These are phyloP conservation scores for Lycium barbarum DNA, from an alignment of 257 asterid genomes.

Conservation along the genomic window DNA sequence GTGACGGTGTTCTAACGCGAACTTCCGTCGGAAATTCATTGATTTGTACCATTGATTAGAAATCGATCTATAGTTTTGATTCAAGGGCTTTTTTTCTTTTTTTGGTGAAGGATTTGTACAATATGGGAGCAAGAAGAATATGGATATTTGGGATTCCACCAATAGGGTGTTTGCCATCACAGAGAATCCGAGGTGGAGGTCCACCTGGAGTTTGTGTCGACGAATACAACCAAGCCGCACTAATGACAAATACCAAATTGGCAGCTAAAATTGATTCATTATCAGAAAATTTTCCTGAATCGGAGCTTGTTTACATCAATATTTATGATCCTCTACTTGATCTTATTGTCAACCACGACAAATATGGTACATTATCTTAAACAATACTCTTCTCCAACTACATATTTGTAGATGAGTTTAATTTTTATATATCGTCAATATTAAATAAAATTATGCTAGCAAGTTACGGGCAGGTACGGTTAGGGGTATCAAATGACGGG, in stretches of 20 bases:
- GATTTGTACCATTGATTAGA: background rate
- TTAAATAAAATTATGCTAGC: too few relatives aligned
- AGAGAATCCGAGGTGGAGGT: conserved; percentile 55
- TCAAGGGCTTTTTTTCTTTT: background rate
- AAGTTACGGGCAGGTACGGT: too few relatives aligned
- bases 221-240: conserved; percentile 47
- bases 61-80: background rate
- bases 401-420: background rate
- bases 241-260: conserved; percentile 47
- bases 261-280: conserved; percentile 37
- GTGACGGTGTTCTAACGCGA: too few relatives aligned
- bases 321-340: conserved; percentile 42
- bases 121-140: conserved; percentile 51
- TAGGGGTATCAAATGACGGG: too few relatives aligned
- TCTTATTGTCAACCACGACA: conserved; percentile 42
- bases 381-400: background rate
- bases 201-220: conserved; percentile 36
- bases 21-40: too few relatives aligned
- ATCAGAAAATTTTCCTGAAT: conserved; percentile 32
- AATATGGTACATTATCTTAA: conserved; percentile 40
- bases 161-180: conserved; percentile 59
- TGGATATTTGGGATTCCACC: conserved; percentile 55
- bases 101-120: conserved; percentile 41
- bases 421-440: background rate
- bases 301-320: conserved; percentile 39